These are phyloP conservation scores for Vickermania ingenoplastis DNA, from an alignment of 208 protist species.

Conservation along the genomic window DNA sequence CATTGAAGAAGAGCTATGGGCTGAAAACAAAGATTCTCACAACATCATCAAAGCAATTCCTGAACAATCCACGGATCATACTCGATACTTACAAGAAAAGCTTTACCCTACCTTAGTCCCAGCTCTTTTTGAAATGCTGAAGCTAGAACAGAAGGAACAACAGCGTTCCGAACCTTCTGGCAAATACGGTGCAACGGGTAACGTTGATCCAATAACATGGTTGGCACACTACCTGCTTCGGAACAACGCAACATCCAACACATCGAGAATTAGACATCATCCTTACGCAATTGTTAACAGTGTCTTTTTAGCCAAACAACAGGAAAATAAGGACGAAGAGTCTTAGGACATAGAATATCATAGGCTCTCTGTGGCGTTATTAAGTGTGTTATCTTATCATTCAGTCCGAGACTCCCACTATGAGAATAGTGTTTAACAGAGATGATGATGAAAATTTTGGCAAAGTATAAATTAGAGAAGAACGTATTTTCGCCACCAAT, in stretches of 20 bases:
- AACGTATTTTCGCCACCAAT: not conserved
- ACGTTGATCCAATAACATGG: conserved; percentile 55
- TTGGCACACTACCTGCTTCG: conserved; percentile 70
- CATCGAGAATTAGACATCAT: conserved; percentile 28
- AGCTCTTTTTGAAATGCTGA: conserved; percentile 40
- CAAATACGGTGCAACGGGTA: conserved; percentile 10
- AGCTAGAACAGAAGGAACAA: conserved; percentile 18
- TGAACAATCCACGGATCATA: conserved; percentile 18
- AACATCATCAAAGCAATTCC: conserved; percentile 4
- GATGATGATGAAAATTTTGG: conserved; percentile 3
- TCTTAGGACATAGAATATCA: conserved; percentile 24
- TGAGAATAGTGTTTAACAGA: too few species aligned
- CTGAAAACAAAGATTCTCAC: conserved; percentile 20
- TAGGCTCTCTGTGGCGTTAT: conserved; percentile 29
- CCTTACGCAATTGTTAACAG: conserved; percentile 50
- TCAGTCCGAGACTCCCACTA: too few species aligned
- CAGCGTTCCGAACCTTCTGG: not conserved
- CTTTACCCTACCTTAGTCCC: conserved; percentile 74
- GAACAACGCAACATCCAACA: conserved; percentile 42
- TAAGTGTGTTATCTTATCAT: conserved; percentile 6
- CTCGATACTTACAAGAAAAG: conserved; percentile 44
- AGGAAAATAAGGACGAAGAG: conserved; percentile 6
- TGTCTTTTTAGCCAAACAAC: conserved; percentile 26
- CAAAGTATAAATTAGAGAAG: conserved; percentile 1
- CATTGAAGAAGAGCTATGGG: conserved; percentile 68